phyloP scores from a whole-genome alignment of 164 flowering plant species.

The Pachysandra terminalis region DNA sequence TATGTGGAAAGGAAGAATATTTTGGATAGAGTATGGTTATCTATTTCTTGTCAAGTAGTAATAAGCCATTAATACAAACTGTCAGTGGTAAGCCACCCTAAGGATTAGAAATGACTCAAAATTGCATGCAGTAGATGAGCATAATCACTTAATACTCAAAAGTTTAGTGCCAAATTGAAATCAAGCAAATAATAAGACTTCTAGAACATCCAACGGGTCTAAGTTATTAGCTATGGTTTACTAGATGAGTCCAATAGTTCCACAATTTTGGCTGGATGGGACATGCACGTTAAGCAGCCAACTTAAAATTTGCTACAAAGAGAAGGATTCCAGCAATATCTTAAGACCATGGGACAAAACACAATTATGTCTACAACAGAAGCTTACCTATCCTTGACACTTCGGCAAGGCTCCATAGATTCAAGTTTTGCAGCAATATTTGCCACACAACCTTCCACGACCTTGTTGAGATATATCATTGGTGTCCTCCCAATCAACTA shows the following conservation, averaged over 20 bases:
- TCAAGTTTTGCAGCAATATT: slow-evolving; percentile 82
- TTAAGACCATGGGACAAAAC: not conserved
- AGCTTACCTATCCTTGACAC: slow-evolving; percentile 79
- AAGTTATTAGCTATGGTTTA: not conserved
- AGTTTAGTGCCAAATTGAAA: not conserved
- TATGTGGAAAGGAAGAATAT: not conserved
- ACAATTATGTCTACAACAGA: not conserved
- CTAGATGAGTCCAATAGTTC: not conserved
- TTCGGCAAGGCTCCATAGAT: slow-evolving; percentile 85
- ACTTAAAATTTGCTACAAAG: not conserved
- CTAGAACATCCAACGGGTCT: not conserved
- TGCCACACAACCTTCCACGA: slow-evolving; percentile 71
- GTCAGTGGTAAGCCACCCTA: too few species aligned
- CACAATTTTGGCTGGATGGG: not conserved
- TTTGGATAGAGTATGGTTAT: not conserved
- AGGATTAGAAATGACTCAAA: not conserved
- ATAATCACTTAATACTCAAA: not conserved
- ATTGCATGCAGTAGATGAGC: not conserved
- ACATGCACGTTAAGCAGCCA: not conserved
- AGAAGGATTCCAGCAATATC: not conserved
- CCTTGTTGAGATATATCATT: slow-evolving; percentile 81
- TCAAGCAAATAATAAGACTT: not conserved
- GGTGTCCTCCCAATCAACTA: slow-evolving; percentile 87
- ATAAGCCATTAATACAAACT: not conserved
- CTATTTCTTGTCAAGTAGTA: not conserved